Percentiles rank a stretch among this genome's conserved stretches.
Conservation (phyloP, 148 eudicot genomes). For the Hydrangea macrophylla region DNA sequence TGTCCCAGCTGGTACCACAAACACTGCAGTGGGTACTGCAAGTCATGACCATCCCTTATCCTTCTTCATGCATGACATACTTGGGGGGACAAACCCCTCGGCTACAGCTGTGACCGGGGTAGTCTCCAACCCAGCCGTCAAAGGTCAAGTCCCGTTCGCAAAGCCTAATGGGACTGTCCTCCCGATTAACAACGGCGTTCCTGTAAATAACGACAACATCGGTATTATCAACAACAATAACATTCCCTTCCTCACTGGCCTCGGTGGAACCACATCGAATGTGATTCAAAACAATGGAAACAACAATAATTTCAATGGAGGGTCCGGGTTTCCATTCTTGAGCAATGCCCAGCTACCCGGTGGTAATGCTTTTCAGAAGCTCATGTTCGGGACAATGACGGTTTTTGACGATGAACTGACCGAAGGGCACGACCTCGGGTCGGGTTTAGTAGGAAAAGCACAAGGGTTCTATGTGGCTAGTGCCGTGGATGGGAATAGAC, state of each 20-base stretch:
- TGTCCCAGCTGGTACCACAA: slow-evolving; percentile 1
- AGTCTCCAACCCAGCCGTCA: slow-evolving; percentile 69
- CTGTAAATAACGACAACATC: slow-evolving; percentile 47
- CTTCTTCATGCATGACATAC: slow-evolving; percentile 92
- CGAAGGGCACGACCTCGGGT: background rate
- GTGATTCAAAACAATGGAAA: slow-evolving; percentile 50
- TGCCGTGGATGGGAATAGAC: no score
- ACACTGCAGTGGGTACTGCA: slow-evolving; percentile 8
- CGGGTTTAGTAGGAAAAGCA: background rate
- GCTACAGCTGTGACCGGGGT: slow-evolving; percentile 83
- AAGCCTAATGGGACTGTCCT: slow-evolving; percentile 82
- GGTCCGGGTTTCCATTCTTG: slow-evolving; percentile 44
- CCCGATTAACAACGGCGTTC: slow-evolving; percentile 57
- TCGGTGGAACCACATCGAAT: slow-evolving; percentile 59
- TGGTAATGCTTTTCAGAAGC: background rate
- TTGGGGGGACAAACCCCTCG: slow-evolving; percentile 80
- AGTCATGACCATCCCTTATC: slow-evolving; percentile 33
- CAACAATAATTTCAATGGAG: slow-evolving; percentile 45
- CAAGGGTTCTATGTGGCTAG: background rate
- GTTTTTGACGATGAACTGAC: background rate
- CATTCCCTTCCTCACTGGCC: slow-evolving; percentile 83
- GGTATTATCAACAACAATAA: slow-evolving; percentile 72
- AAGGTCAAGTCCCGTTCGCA: slow-evolving; percentile 93
- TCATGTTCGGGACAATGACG: background rate
- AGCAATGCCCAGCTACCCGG: slow-evolving; percentile 22